phyloP scores from a whole-genome alignment of 2,329 filamentous ascomycete species.

The Hirsutella minnesotensis region DNA sequence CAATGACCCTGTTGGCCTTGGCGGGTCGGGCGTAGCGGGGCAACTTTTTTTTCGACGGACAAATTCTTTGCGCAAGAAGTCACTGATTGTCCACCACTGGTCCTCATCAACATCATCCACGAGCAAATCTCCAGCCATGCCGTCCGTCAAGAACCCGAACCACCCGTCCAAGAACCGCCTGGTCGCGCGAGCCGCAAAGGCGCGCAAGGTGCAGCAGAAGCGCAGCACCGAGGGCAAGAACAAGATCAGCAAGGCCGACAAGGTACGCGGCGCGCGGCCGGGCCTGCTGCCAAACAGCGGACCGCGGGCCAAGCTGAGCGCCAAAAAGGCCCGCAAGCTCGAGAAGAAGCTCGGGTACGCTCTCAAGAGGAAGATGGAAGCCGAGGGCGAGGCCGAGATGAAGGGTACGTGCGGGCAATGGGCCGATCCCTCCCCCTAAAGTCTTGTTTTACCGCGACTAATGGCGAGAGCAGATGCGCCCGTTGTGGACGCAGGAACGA shows the following conservation, averaged over 20 bases:
- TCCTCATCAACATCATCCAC: too few relatives aligned
- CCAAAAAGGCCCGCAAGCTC: conserved; percentile 44
- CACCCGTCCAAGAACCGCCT: conserved; percentile 41
- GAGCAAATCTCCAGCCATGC: too few relatives aligned
- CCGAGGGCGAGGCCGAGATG: conserved; percentile 37
- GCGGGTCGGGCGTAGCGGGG: too few relatives aligned
- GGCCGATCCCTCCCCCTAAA: too few relatives aligned
- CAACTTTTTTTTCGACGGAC: background rate
- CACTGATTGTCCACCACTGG: too few relatives aligned
- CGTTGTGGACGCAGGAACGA: conserved; percentile 1
- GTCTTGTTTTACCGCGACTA: too few relatives aligned
- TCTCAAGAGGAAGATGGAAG: conserved; percentile 38
- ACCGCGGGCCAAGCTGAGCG: conserved; percentile 35
- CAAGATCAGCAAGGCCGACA: conserved; percentile 30
- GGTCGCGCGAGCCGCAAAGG: conserved; percentile 31
- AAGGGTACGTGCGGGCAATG: conserved; percentile 22
- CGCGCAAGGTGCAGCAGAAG: conserved; percentile 32
- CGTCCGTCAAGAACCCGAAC: conserved; percentile 48
- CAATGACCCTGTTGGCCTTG: too few relatives aligned
- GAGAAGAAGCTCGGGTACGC: conserved; percentile 41
- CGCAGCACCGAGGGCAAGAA: conserved; percentile 22
- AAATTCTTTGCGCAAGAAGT: too few relatives aligned
- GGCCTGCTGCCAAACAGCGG: conserved; percentile 45
- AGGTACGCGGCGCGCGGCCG: conserved; percentile 35
- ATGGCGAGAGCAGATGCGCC: conserved; percentile 9